Evolutionary conservation across 331 rosid genomes (phyloP).

Genomic region (Quercus tomentella): DNA sequence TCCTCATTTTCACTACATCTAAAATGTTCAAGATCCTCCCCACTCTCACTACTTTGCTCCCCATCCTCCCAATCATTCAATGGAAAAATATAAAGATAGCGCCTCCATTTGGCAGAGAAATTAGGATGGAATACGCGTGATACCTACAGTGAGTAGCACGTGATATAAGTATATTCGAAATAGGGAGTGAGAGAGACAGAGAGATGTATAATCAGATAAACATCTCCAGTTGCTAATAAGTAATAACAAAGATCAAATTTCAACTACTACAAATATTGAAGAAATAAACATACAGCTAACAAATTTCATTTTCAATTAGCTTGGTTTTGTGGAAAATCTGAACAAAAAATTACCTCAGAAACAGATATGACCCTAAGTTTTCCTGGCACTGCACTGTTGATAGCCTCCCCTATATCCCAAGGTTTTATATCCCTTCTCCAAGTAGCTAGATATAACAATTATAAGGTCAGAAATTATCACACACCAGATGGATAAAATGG

Average conservation of each 20-base stretch:
- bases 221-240: neutral
- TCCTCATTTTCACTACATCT: slow-evolving; percentile 20
- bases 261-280: slow-evolving; percentile 1
- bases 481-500: neutral
- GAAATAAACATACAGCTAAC: slow-evolving; percentile 11
- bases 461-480: neutral
- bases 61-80: slow-evolving; percentile 42
- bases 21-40: slow-evolving; percentile 25
- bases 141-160: slow-evolving; percentile 48
- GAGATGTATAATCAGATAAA: neutral
- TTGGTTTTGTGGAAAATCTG: slow-evolving; percentile 9
- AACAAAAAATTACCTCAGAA: slow-evolving; percentile 50
- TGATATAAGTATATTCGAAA: slow-evolving; percentile 3
- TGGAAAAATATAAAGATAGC: slow-evolving; percentile 81
- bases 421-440: slow-evolving; percentile 81
- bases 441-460: slow-evolving; percentile 49
- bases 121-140: slow-evolving; percentile 91
- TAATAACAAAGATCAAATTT: slow-evolving; percentile 1
- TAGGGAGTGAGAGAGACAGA: neutral
- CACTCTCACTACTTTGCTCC: slow-evolving; percentile 30
- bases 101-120: slow-evolving; percentile 97
- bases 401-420: slow-evolving; percentile 67
- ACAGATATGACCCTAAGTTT: slow-evolving; percentile 67
- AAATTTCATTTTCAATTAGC: slow-evolving; percentile 8
- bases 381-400: slow-evolving; percentile 69